Conservation (phyloP, 2,329 filamentous ascomycete genomes). For the Fusarium domesticum region DNA sequence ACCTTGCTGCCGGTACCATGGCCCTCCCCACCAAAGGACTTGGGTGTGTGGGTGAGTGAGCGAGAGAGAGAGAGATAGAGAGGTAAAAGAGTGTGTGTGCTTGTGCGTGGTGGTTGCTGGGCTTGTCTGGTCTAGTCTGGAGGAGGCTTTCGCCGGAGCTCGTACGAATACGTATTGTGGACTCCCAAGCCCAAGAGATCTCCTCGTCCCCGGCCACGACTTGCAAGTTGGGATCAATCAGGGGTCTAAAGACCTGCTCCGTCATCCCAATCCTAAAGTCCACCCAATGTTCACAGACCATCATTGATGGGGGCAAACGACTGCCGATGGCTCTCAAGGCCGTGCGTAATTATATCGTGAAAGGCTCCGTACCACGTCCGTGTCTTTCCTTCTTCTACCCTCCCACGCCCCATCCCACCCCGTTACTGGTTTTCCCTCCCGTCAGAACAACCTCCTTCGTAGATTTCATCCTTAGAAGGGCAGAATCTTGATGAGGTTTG, state of each 20-base stretch:
- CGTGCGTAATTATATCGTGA: conserved; percentile 15
- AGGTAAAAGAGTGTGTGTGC: too few relatives aligned
- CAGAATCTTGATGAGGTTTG: conserved; percentile 31
- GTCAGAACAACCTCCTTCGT: conserved; percentile 34
- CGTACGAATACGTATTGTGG: conserved; percentile 9
- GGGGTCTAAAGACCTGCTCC: conserved; percentile 28
- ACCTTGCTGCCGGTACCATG: conserved; percentile 14
- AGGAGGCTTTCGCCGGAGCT: conserved; percentile 12
- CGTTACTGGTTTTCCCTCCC: conserved; percentile 27
- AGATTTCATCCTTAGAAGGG: conserved; percentile 34
- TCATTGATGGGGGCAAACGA: conserved; percentile 30
- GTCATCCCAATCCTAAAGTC: conserved; percentile 30
- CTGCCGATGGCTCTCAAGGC: conserved; percentile 27
- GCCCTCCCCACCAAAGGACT: too few relatives aligned
- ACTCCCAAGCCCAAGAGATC: conserved; percentile 12
- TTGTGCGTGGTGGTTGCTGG: conserved; percentile 12
- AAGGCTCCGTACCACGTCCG: conserved; percentile 22
- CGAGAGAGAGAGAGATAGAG: too few relatives aligned
- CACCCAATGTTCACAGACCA: conserved; percentile 31
- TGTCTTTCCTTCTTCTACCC: conserved; percentile 38
- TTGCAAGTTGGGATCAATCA: conserved; percentile 23
- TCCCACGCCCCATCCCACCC: conserved; percentile 32
- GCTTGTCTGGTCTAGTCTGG: conserved; percentile 15
- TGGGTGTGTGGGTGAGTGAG: too few relatives aligned
- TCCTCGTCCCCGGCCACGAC: conserved; percentile 23